These are phyloP conservation scores for Acorus gramineus DNA, from an alignment of 106 monocot genomes.

Conservation along the genomic window DNA sequence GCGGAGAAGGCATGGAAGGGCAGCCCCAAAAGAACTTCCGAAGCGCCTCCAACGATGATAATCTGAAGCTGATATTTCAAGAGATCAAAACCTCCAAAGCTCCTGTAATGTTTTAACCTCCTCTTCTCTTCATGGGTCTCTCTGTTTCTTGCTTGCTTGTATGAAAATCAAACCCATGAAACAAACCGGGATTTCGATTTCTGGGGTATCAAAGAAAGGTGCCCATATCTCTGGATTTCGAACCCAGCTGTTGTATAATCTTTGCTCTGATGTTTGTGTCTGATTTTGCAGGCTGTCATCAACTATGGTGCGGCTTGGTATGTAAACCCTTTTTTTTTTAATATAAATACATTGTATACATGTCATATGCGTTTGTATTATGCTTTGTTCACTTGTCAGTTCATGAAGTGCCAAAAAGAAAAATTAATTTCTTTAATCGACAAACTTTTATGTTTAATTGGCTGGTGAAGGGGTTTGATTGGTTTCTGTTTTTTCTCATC, in stretches of 20 bases:
- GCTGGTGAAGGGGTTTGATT: too few species aligned
- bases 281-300: conserved; percentile 25
- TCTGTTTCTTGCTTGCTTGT: background rate
- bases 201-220: too few species aligned
- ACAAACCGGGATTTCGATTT: too few species aligned
- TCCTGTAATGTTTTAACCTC: conserved; percentile 9
- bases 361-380: too few species aligned
- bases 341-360: too few species aligned
- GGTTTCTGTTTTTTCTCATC: too few species aligned
- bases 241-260: background rate
- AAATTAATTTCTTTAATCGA: too few species aligned
- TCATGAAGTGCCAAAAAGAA: too few species aligned
- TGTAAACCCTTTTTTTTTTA: background rate
- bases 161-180: too few species aligned
- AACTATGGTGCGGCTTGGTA: conserved; percentile 44
- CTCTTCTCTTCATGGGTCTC: background rate
- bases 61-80: conserved; percentile 22
- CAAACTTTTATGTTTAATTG: too few species aligned
- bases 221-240: background rate
- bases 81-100: conserved; percentile 22
- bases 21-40: background rate
- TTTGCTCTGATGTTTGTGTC: background rate
- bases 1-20: too few species aligned
- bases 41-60: conserved; percentile 8
- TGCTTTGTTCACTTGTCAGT: too few species aligned